These are phyloP conservation scores for Ceratocystis cacaofunesta DNA, from an alignment of 2,329 filamentous ascomycete species.

Conservation along the genomic window DNA sequence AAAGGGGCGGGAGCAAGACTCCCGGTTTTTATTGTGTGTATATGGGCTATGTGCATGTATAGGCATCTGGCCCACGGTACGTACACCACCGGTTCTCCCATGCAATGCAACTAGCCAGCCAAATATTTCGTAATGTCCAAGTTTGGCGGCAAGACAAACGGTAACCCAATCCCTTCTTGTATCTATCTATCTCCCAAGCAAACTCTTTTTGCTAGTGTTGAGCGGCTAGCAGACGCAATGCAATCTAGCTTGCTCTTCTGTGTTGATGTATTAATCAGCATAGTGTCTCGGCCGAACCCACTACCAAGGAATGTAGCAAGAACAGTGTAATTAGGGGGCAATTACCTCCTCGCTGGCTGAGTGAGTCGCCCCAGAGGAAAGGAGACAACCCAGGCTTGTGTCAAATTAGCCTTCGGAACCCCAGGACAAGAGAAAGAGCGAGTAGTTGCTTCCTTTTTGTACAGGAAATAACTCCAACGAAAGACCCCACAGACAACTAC, in stretches of 20 bases:
- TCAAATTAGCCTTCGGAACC: not conserved
- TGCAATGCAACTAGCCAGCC: constrained; percentile 1
- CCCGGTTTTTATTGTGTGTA: not conserved
- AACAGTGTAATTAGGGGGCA: not conserved
- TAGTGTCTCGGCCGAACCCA: not conserved
- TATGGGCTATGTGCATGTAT: not conserved
- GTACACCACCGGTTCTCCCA: not conserved
- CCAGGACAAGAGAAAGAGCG: not conserved
- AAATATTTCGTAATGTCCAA: not conserved
- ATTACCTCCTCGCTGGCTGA: not conserved
- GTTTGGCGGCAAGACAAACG: not conserved
- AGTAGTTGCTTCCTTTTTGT: no score
- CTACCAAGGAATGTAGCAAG: not conserved
- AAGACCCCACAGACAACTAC: not conserved
- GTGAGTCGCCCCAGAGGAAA: not conserved
- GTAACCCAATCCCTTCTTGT: not conserved
- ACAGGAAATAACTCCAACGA: not conserved
- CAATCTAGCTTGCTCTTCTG: not conserved
- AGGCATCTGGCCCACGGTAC: not conserved
- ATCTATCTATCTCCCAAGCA: not conserved
- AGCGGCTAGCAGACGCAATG: not conserved
- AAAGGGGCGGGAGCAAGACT: not conserved
- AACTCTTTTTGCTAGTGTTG: not conserved
- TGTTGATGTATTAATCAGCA: not conserved
- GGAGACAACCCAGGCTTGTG: no score